Percentiles rank a stretch among this genome's conserved stretches.
phyloP scores from a whole-genome alignment of 2,329 filamentous ascomycete species.

The Stachybotrys echinatus region DNA sequence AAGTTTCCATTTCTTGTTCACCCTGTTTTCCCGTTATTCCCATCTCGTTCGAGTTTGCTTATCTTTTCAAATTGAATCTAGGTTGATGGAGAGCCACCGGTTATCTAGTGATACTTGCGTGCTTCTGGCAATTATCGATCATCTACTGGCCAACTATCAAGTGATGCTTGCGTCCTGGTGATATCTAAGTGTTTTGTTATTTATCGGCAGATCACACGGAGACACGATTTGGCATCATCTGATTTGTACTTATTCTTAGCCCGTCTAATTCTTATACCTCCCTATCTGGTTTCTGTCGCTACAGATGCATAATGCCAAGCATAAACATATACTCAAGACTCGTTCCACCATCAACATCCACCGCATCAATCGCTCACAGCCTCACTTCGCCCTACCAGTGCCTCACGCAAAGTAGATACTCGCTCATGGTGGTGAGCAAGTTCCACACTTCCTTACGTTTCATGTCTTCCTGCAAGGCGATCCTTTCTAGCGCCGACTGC shows the following conservation, averaged over 20 bases:
- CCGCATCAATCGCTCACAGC: no score
- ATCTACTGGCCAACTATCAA: no score
- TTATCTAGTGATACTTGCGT: no score
- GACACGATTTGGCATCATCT: neutral
- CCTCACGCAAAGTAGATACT: slow-evolving; percentile 60
- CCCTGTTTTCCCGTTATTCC: neutral
- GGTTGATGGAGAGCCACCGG: no score
- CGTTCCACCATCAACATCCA: no score
- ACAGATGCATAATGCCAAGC: no score
- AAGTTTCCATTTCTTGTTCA: neutral
- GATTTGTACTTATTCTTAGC: neutral
- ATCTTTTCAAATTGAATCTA: no score
- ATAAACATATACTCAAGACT: no score
- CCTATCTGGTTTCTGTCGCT: no score
- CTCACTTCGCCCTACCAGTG: slow-evolving; percentile 52
- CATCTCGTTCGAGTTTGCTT: neutral
- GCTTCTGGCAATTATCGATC: no score
- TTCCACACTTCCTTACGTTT: slow-evolving; percentile 79
- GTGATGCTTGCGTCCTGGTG: neutral
- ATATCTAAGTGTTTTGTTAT: neutral
- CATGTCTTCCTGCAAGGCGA: slow-evolving; percentile 78
- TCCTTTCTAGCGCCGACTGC: slow-evolving; percentile 75
- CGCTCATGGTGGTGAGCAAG: slow-evolving; percentile 58
- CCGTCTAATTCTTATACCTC: neutral
- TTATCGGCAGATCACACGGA: neutral